These are phyloP conservation scores for Diospyros lotus DNA, from an alignment of 148 eudicot genomes.

Conservation along the genomic window DNA sequence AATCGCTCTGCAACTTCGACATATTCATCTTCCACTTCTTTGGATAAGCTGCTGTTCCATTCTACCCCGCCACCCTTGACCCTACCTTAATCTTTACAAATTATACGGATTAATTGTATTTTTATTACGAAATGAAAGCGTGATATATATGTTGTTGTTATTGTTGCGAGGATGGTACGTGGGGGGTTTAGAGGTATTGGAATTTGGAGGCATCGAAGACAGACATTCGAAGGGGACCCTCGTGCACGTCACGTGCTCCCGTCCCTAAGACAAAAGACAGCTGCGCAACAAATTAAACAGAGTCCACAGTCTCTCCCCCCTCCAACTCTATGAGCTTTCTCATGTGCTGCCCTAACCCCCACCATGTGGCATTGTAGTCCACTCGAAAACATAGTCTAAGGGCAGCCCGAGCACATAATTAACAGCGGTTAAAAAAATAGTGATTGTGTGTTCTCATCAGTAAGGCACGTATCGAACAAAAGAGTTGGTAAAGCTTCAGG, in stretches of 20 bases:
- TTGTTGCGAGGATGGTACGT: background rate
- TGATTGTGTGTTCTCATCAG: too few relatives aligned
- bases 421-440: too few relatives aligned
- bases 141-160: background rate
- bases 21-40: too few relatives aligned
- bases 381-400: too few relatives aligned
- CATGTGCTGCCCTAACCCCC: background rate
- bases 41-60: too few relatives aligned
- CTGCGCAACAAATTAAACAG: background rate
- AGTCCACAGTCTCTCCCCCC: background rate
- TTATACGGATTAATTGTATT: too few relatives aligned
- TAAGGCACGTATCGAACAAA: too few relatives aligned
- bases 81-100: too few relatives aligned
- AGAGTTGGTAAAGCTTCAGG: too few relatives aligned
- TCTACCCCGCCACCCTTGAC: too few relatives aligned
- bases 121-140: too few relatives aligned
- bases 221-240: constrained; percentile 14
- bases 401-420: too few relatives aligned
- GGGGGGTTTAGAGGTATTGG: background rate
- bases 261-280: constrained; percentile 10
- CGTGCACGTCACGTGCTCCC: constrained; percentile 20
- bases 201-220: constrained; percentile 8
- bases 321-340: background rate
- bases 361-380: background rate
- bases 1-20: constrained; percentile 7